Conservation (phyloP, 257 asterid species). For the Perilla frutescens region DNA sequence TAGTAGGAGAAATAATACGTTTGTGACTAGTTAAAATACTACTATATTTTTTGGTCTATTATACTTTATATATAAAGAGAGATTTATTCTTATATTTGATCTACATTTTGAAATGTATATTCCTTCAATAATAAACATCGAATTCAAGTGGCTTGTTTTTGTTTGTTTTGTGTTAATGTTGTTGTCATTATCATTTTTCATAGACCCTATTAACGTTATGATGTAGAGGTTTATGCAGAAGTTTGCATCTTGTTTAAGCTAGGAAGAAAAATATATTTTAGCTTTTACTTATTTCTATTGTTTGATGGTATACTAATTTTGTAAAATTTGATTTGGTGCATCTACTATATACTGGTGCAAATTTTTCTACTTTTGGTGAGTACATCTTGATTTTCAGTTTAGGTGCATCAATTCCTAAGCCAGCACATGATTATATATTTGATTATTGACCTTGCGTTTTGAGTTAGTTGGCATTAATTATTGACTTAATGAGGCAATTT, state of each 20-base stretch:
- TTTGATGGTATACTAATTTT: too few species aligned
- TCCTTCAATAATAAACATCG: neutral
- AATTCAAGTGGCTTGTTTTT: neutral
- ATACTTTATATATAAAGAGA: neutral
- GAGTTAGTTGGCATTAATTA: slow-evolving; percentile 20
- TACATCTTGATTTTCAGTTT: neutral
- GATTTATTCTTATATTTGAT: neutral
- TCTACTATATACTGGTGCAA: neutral
- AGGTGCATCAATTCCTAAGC: too few species aligned
- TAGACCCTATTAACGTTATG: neutral
- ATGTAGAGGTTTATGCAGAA: slow-evolving; percentile 1
- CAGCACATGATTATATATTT: neutral
- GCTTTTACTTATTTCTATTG: neutral
- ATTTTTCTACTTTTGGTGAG: neutral
- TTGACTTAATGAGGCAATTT: slow-evolving; percentile 1
- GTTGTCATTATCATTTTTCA: neutral
- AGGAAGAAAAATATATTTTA: neutral
- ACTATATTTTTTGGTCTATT: neutral
- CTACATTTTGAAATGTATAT: neutral
- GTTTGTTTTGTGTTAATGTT: neutral
- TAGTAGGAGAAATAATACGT: slow-evolving; percentile 3
- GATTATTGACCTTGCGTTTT: neutral
- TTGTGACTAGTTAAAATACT: neutral
- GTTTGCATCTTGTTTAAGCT: neutral
- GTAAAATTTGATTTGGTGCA: neutral